phyloP scores from a whole-genome alignment of 768 basidiomycete species.

The Mycena epipterygia region DNA sequence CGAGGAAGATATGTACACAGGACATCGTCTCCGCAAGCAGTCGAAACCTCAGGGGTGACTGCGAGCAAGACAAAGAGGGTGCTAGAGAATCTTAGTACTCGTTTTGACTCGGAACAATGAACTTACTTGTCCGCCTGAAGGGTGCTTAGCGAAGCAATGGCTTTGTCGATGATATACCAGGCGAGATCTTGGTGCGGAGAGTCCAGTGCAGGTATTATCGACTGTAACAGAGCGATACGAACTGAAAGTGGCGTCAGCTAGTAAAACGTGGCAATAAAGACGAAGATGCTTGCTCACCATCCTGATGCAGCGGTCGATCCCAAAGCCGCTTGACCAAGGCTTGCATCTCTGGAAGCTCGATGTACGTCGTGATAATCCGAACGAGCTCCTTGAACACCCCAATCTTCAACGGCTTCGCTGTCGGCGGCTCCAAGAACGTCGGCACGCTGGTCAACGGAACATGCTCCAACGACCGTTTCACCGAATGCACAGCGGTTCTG shows the following conservation, averaged over 20 bases:
- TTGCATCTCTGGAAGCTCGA: slow-evolving; percentile 29
- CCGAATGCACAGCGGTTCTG: slow-evolving; percentile 32
- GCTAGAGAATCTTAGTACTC: slow-evolving; percentile 20
- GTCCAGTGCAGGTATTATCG: slow-evolving; percentile 30
- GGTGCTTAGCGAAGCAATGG: slow-evolving; percentile 14
- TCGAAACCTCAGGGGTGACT: slow-evolving; percentile 18
- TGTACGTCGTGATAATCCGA: slow-evolving; percentile 30
- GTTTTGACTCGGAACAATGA: slow-evolving; percentile 19
- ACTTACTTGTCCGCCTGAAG: slow-evolving; percentile 29
- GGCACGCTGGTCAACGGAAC: slow-evolving; percentile 29
- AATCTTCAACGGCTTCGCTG: slow-evolving; percentile 31
- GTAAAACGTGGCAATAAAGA: background rate
- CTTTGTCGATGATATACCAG: slow-evolving; percentile 32
- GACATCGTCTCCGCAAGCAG: slow-evolving; percentile 19
- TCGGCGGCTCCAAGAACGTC: slow-evolving; percentile 26
- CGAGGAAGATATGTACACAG: slow-evolving; percentile 16
- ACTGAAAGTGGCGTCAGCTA: slow-evolving; percentile 29
- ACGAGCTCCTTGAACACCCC: slow-evolving; percentile 38
- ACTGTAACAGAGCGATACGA: slow-evolving; percentile 37
- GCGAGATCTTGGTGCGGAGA: slow-evolving; percentile 34
- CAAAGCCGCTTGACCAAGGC: slow-evolving; percentile 30
- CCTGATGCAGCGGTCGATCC: slow-evolving; percentile 36
- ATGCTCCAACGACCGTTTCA: slow-evolving; percentile 32
- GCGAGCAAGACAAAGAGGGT: slow-evolving; percentile 36
- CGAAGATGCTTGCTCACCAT: slow-evolving; percentile 33